Conservation (phyloP, 306 rosid genomes). For the Pyrus communis region DNA sequence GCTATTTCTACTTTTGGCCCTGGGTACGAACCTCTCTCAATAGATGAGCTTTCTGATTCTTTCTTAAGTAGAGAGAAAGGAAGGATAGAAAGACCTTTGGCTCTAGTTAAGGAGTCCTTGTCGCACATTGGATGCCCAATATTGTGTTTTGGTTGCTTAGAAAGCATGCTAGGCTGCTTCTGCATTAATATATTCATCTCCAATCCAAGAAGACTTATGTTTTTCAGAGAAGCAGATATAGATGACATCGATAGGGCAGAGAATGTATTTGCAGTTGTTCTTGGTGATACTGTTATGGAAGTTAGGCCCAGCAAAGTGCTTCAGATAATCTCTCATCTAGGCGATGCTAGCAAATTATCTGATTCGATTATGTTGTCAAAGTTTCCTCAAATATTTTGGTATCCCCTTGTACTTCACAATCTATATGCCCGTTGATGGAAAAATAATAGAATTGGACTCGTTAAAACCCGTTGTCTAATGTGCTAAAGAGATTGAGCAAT, state of each 20-base stretch:
- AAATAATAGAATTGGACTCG: conserved; percentile 45
- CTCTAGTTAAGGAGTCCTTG: conserved; percentile 46
- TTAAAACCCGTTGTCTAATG: conserved; percentile 31
- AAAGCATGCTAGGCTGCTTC: conserved; percentile 24
- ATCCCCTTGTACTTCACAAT: conserved; percentile 46
- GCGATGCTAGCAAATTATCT: conserved; percentile 19
- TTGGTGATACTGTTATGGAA: conserved; percentile 28
- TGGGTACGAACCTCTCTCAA: conserved; percentile 40
- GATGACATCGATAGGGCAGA: conserved; percentile 24
- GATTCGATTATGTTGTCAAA: conserved; percentile 28
- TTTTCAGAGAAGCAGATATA: conserved; percentile 34
- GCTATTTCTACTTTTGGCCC: conserved; percentile 44
- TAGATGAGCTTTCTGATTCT: conserved; percentile 33
- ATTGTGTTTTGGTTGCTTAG: conserved; percentile 31
- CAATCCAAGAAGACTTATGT: conserved; percentile 45
- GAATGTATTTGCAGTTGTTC: conserved; percentile 22
- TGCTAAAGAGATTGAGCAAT: conserved; percentile 47
- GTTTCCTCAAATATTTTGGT: conserved; percentile 45
- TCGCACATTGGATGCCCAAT: conserved; percentile 48
- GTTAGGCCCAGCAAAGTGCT: conserved; percentile 41
- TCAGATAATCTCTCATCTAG: conserved; percentile 48
- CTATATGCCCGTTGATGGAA: conserved; percentile 39
- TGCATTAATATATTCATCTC: conserved; percentile 39
- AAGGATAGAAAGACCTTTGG: conserved; percentile 41
- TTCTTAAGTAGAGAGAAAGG: conserved; percentile 44